Percentiles rank a stretch among this genome's conserved stretches.
These are phyloP conservation scores for Thermothelomyces thermophilus DNA, from an alignment of 2,329 filamentous ascomycete species.

Conservation along the genomic window DNA sequence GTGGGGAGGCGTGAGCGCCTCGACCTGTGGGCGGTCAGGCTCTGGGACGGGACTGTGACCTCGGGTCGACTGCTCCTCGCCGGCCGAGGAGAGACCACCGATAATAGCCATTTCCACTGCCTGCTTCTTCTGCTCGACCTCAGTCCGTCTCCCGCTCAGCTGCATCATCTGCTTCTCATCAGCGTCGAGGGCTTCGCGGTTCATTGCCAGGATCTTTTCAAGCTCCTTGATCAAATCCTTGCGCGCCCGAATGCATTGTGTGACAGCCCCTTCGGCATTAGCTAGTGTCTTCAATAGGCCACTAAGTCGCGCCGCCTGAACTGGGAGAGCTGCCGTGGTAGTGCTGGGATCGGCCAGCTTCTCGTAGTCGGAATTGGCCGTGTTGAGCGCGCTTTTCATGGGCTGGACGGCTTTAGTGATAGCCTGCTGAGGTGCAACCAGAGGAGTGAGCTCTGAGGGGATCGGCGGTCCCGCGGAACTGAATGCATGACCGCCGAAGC, in stretches of 20 bases:
- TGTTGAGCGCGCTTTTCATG: conserved; percentile 58
- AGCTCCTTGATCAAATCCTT: conserved; percentile 69
- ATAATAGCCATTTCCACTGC: conserved; percentile 91
- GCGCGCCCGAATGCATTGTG: conserved; percentile 82
- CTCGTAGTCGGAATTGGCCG: conserved; percentile 74
- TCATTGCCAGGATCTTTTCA: conserved; percentile 72
- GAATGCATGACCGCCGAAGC: conserved; percentile 61
- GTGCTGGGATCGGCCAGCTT: conserved; percentile 70
- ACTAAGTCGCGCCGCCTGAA: conserved; percentile 84
- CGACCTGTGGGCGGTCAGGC: conserved; percentile 70
- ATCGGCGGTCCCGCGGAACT: conserved; percentile 49
- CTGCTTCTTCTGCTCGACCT: conserved; percentile 75
- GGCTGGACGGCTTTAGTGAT: conserved; percentile 66
- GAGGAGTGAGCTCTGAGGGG: conserved; percentile 67
- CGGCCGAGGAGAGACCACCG: conserved; percentile 63
- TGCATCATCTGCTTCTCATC: conserved; percentile 63
- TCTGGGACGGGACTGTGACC: conserved; percentile 47
- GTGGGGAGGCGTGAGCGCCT: conserved; percentile 75
- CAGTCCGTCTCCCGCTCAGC: conserved; percentile 58
- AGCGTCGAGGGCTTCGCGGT: conserved; percentile 59
- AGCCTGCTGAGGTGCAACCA: conserved; percentile 68
- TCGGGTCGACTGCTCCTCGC: conserved; percentile 43
- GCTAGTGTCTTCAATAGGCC: conserved; percentile 85
- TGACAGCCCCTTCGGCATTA: conserved; percentile 80
- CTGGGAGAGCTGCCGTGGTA: conserved; percentile 70